Percentiles rank a stretch among this genome's conserved stretches.
Conservation (phyloP, 2,329 filamentous ascomycete species). For the Alternaria triticina region DNA sequence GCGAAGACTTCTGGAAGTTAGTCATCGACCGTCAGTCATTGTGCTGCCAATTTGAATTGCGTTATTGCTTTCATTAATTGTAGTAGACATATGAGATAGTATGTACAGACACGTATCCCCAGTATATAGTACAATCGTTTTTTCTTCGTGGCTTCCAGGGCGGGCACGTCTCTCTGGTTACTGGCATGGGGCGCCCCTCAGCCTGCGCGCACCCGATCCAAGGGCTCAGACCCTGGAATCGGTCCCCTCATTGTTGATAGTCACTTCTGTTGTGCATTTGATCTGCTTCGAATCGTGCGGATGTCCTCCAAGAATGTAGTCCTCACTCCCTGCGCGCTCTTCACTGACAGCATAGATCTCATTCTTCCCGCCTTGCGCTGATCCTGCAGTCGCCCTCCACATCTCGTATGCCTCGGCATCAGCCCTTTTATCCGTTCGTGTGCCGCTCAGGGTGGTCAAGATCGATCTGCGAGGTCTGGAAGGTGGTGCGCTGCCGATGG, state of each 20-base stretch:
- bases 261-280: not conserved
- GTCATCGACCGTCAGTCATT: not conserved
- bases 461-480: not conserved
- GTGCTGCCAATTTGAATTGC: not conserved
- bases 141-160: not conserved
- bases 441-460: not conserved
- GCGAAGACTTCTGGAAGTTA: not conserved
- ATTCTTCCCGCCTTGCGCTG: not conserved
- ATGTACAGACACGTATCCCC: not conserved
- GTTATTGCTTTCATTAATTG: not conserved
- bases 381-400: not conserved
- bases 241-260: not conserved
- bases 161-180: not conserved
- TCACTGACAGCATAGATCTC: not conserved
- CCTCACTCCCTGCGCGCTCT: not conserved
- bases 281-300: not conserved
- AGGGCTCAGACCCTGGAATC: not conserved
- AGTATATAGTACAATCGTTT: not conserved
- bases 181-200: not conserved
- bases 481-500: not conserved
- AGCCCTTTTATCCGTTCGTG: not conserved
- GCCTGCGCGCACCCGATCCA: not conserved
- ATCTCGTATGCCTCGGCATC: not conserved
- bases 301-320: not conserved
- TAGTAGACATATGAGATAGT: not conserved